Percentiles rank a stretch among this genome's conserved stretches.
phyloP scores from a whole-genome alignment of 1,284 basidiomycete genomes.

The Papiliotrema laurentii region DNA sequence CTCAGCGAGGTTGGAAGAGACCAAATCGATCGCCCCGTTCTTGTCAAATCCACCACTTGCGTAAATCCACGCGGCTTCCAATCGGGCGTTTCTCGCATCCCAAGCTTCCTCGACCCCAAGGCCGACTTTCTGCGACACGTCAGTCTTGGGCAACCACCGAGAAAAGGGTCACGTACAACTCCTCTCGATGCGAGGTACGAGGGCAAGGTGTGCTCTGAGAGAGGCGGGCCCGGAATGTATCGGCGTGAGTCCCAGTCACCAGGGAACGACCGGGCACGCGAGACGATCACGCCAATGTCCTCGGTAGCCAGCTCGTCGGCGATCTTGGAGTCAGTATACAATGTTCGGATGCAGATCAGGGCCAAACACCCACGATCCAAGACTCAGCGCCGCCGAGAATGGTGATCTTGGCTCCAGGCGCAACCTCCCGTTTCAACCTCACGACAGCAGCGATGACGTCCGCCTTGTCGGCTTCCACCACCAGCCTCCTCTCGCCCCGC shows the following conservation, averaged over 20 bases:
- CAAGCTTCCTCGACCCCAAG: slow-evolving; percentile 62
- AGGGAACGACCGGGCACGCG: slow-evolving; percentile 60
- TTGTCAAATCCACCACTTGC: slow-evolving; percentile 50
- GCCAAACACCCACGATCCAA: slow-evolving; percentile 34
- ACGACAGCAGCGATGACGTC: slow-evolving; percentile 72
- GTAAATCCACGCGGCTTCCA: slow-evolving; percentile 65
- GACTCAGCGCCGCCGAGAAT: slow-evolving; percentile 71
- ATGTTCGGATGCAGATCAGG: background rate
- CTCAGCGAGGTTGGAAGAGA: slow-evolving; percentile 60
- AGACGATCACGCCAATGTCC: slow-evolving; percentile 67
- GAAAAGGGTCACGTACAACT: slow-evolving; percentile 47
- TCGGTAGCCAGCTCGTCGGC: slow-evolving; percentile 67
- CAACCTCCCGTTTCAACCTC: slow-evolving; percentile 66
- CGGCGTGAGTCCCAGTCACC: slow-evolving; percentile 64
- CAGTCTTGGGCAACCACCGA: background rate
- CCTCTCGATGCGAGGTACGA: slow-evolving; percentile 60
- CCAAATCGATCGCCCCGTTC: slow-evolving; percentile 58
- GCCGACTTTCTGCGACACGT: slow-evolving; percentile 55
- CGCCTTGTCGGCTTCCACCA: slow-evolving; percentile 65
- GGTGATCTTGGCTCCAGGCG: slow-evolving; percentile 50
- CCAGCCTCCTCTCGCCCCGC: slow-evolving; percentile 60
- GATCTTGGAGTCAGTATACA: slow-evolving; percentile 40
- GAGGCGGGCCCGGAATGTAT: slow-evolving; percentile 68
- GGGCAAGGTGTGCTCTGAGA: slow-evolving; percentile 64
- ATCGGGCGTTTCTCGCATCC: slow-evolving; percentile 63